Evolutionary conservation across 192 early-diverging fungal genomes (phyloP), one percentile per base, ranked within the genome.

Genomic region (Backusella circina): DNA sequence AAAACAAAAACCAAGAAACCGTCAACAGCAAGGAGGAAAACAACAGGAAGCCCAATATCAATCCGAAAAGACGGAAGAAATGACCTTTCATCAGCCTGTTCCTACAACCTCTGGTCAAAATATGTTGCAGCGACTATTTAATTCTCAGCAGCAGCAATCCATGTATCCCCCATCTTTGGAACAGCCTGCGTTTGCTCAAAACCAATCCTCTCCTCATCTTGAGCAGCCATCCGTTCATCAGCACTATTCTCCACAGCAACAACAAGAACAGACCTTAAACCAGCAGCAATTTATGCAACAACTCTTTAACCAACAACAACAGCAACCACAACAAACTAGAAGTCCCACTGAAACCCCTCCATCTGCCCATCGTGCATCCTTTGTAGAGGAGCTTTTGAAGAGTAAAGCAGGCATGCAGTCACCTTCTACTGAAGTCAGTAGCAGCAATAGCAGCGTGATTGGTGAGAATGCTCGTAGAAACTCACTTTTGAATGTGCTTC

Each of bases 381-480:
- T 64, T 61, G 50, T 72, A 36, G 71, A 72, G 26, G 71, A 64
- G 35, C 12, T 72, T 15, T 57, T 72, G 71, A 72, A 72, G 2
- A 30, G 41, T 10, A 71, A 71, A 2, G 69, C 69, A 1, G 65
- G 65, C 9, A 67, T 67, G 31, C 65, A 33, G 28, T 67, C 65
- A 12, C 33, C 65, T 16, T 18, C 28, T n/a, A 67, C 33, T 30
- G 69, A 67, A 33, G 65, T 21, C 18, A 67, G 33, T 3, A 67
- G 33, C 2, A 35, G 66, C 6, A 67, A 35, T 7, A n/a, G 32
- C 6, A 67, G 31, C 4, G 66, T 35, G 23, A 31, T n/a, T 71
- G 44, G 26, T 10, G 70, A 71, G 6, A 71, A 47, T 50, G 21
- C 39, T 8, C 70, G 41, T 44, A 32, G 70, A 71, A 71, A 71